Conservation (phyloP, 2,329 filamentous ascomycete species). For the Thelonectria blattea region DNA sequence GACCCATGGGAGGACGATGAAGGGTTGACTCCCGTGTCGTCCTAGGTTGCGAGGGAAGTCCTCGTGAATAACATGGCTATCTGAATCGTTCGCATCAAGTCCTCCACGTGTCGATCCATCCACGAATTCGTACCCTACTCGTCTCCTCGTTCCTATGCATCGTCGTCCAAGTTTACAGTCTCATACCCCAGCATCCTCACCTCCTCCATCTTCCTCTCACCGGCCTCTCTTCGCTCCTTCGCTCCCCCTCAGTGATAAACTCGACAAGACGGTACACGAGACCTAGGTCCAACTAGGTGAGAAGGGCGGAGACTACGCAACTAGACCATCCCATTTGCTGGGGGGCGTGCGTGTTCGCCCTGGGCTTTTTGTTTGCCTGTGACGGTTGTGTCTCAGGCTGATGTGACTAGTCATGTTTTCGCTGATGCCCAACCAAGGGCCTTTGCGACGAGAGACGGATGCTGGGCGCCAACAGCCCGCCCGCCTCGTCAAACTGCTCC, state of each 20-base stretch:
- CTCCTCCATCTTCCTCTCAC: neutral
- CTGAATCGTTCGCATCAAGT: neutral
- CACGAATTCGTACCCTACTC: neutral
- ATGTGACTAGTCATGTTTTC: constrained; percentile 3
- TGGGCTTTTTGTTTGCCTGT: constrained; percentile 22
- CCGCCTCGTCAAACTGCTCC: neutral
- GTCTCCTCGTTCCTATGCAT: neutral
- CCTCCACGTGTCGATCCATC: neutral
- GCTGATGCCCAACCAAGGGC: constrained; percentile 33
- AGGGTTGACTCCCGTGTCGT: neutral
- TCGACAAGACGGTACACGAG: neutral
- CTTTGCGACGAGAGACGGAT: constrained; percentile 2
- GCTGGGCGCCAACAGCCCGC: constrained; percentile 20
- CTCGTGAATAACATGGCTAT: neutral
- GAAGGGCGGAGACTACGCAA: neutral
- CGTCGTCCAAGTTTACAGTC: neutral
- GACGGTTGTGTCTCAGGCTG: constrained; percentile 36
- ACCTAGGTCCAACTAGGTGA: neutral
- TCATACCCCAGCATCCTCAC: neutral
- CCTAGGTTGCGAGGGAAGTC: neutral
- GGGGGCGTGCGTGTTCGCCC: constrained; percentile 25
- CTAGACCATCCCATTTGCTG: neutral
- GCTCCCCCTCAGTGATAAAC: neutral
- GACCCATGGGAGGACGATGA: constrained; percentile 10
- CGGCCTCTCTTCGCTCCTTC: neutral